Evolutionary conservation across 148 eudicot genomes (phyloP), one percentile per base, ranked within the genome.

Genomic region (Vaccinium corymbosum): DNA sequence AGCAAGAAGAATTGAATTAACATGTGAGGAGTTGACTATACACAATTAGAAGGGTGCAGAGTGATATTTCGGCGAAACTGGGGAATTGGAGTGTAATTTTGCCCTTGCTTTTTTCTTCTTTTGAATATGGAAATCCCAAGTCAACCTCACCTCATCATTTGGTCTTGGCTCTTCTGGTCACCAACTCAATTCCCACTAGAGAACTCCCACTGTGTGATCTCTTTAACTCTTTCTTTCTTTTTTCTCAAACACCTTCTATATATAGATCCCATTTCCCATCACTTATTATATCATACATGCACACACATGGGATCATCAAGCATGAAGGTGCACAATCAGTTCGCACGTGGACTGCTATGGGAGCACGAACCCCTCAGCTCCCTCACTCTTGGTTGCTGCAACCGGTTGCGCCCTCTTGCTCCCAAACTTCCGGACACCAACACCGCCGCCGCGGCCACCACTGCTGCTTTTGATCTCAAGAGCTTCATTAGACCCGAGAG

Each of bases 111-210:
- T 66, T 73, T 86, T 35, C 80, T 86, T 76, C 86, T 88, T 93
- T 90, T 78, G 84, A 83, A 86, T 49, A 85, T 84, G 80, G 86
- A 90, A 89, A 91, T 82, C 90, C 2, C 73, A 91, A 95, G 98
- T 95, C 98, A 95, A 95, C 98, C 94, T 89, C 94, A 86, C 90
- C 94, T 92, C 94, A 95, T 95, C 93, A 95, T 95, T 94, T 94
- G 98, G 98, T 95, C 98, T 93, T 93, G 93, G 88, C 90, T 88
- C 89, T 89, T 89, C 87, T 86, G 90, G 88, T 92, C 87, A 90
- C 83, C 94, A 19, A 64, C 85, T 35, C 82, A 27, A 82, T 38
- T 91, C 90, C 92, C 93, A 90, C 94, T 88, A 86, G 83, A 46
- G 73, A 75, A 72, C 52, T 25, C 61, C 75, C 42, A 61, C 73